Evolutionary conservation across 495 filamentous ascomycete species (phyloP).

Genomic region (Daldinia grandis): DNA sequence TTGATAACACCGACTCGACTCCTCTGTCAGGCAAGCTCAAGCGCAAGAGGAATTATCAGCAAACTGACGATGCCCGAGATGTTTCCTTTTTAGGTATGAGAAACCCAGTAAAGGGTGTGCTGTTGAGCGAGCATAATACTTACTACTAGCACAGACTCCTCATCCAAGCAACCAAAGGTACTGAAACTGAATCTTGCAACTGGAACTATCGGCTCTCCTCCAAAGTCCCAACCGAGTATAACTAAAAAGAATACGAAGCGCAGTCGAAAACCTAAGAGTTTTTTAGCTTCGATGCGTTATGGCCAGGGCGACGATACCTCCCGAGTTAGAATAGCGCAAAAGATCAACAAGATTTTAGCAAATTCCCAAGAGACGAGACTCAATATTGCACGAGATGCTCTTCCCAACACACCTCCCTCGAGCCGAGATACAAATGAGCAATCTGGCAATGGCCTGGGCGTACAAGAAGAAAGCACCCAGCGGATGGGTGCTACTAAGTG

Average conservation of each 20-base stretch:
- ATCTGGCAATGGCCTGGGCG: neutral
- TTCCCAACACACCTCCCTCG: constrained; percentile 23
- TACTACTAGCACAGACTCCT: constrained; percentile 7
- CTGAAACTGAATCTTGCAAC: constrained; percentile 59
- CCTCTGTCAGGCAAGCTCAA: neutral
- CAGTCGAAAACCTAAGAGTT: constrained; percentile 30
- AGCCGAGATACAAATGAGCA: constrained; percentile 10
- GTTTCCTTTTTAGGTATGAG: constrained; percentile 9
- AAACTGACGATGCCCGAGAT: constrained; percentile 9
- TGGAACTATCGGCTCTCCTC: constrained; percentile 65
- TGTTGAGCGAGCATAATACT: neutral
- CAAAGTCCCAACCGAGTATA: constrained; percentile 32
- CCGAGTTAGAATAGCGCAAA: constrained; percentile 46
- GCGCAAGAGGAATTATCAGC: constrained; percentile 39
- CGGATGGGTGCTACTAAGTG: neutral
- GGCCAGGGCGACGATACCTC: constrained; percentile 43
- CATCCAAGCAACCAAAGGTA: constrained; percentile 54
- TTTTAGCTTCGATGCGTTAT: constrained; percentile 48
- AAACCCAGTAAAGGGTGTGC: neutral
- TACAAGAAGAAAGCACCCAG: neutral
- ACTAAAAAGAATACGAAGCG: constrained; percentile 23
- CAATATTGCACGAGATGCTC: neutral
- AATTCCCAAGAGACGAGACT: constrained; percentile 20
- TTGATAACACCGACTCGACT: constrained; percentile 15
- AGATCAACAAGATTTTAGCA: constrained; percentile 48